These are phyloP conservation scores for Antarctomyces pellizariae DNA, from an alignment of 495 filamentous ascomycete species.

Conservation along the genomic window DNA sequence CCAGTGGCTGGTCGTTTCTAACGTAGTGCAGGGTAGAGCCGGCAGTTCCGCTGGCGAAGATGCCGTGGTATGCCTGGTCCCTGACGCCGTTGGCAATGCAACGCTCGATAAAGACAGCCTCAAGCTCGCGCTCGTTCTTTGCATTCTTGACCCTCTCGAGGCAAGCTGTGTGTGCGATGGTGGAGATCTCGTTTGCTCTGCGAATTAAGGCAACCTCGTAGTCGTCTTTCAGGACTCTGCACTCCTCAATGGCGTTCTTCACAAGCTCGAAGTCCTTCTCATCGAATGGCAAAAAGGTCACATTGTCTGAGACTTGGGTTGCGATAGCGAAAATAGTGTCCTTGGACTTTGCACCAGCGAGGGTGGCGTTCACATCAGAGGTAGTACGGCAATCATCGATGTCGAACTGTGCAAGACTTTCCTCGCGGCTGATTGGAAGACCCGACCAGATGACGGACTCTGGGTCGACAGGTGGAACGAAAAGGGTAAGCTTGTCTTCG, in stretches of 20 bases:
- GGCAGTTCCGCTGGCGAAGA: slow-evolving; percentile 52
- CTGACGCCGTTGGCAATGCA: slow-evolving; percentile 52
- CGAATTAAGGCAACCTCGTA: slow-evolving; percentile 68
- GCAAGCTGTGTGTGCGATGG: slow-evolving; percentile 49
- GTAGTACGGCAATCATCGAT: slow-evolving; percentile 54
- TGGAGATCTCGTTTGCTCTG: slow-evolving; percentile 62
- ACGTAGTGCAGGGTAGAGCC: slow-evolving; percentile 79
- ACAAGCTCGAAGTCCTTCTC: slow-evolving; percentile 34
- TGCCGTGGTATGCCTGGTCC: slow-evolving; percentile 66
- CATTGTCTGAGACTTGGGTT: slow-evolving; percentile 38
- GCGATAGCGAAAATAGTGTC: slow-evolving; percentile 43
- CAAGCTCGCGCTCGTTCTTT: slow-evolving; percentile 60
- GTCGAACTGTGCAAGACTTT: slow-evolving; percentile 57
- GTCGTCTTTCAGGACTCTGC: slow-evolving; percentile 57
- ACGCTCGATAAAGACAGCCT: slow-evolving; percentile 50
- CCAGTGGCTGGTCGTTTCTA: slow-evolving; percentile 44
- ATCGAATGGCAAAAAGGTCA: slow-evolving; percentile 39
- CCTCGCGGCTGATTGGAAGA: slow-evolving; percentile 49
- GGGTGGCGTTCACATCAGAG: slow-evolving; percentile 40
- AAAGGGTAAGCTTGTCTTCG: slow-evolving; percentile 53
- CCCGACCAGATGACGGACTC: slow-evolving; percentile 93
- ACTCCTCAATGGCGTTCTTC: slow-evolving; percentile 54
- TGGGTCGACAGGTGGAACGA: slow-evolving; percentile 72
- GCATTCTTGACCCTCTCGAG: slow-evolving; percentile 39
- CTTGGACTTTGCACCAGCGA: slow-evolving; percentile 23